These are phyloP conservation scores for Polytolypa hystricis DNA, from an alignment of 2,329 filamentous ascomycete genomes.

Conservation along the genomic window DNA sequence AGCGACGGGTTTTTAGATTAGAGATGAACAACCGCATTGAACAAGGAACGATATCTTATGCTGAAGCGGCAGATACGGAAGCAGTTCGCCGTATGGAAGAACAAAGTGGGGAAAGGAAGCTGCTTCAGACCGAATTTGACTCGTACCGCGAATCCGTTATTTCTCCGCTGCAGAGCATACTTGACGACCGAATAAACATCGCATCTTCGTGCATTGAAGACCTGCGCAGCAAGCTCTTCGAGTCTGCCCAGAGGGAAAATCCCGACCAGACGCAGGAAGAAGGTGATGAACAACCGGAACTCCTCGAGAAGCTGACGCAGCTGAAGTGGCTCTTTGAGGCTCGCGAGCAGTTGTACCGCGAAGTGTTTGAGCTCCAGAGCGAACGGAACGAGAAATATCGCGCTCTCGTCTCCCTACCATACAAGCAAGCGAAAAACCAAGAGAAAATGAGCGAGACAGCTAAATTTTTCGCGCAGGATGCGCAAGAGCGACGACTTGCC, in stretches of 20 bases:
- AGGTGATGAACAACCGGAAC: constrained; percentile 86
- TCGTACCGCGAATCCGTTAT: constrained; percentile 72
- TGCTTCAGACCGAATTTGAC: constrained; percentile 71
- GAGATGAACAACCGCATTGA: constrained; percentile 72
- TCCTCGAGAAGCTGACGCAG: constrained; percentile 86
- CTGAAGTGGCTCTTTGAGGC: constrained; percentile 96
- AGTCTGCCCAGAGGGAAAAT: constrained; percentile 54
- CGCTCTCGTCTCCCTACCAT: constrained; percentile 71
- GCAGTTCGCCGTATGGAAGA: constrained; percentile 63
- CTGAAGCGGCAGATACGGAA: constrained; percentile 72
- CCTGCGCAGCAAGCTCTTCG: constrained; percentile 60
- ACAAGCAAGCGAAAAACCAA: constrained; percentile 58
- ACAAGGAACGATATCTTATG: constrained; percentile 67
- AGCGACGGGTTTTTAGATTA: constrained; percentile 54
- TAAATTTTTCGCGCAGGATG: constrained; percentile 73
- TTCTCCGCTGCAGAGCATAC: constrained; percentile 68
- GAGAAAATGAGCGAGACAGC: constrained; percentile 71
- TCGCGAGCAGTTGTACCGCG: constrained; percentile 74
- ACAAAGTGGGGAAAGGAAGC: constrained; percentile 56
- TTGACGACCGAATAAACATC: constrained; percentile 62
- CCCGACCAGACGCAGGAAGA: constrained; percentile 87
- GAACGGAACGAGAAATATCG: constrained; percentile 81
- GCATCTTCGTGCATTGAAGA: constrained; percentile 70
- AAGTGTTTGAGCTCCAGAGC: constrained; percentile 71
- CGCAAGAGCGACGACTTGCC: constrained; percentile 55